phyloP scores from a whole-genome alignment of 805 yeast species.

The Candida vaughaniae region DNA sequence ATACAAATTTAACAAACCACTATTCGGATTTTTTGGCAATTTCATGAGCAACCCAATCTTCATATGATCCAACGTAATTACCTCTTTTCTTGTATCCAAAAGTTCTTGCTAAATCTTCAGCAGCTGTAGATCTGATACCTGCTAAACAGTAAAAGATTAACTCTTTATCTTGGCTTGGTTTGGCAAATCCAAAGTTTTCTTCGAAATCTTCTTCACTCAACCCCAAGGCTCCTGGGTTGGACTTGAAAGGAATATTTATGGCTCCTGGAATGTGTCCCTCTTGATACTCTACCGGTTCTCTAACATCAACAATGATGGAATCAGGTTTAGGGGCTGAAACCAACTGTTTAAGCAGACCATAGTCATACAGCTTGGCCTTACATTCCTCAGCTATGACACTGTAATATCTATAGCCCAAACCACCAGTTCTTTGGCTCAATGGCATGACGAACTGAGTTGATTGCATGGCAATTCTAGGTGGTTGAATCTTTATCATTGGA shows the following conservation, averaged over 20 bases:
- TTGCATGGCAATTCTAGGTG: no score
- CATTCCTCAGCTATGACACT: constrained; percentile 37
- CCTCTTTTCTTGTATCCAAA: constrained; percentile 85
- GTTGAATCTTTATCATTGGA: no score
- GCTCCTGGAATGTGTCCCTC: constrained; percentile 83
- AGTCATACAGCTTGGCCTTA: constrained; percentile 51
- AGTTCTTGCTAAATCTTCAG: constrained; percentile 88
- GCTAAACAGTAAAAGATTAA: constrained; percentile 89
- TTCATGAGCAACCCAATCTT: constrained; percentile 68
- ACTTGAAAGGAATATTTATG: constrained; percentile 82
- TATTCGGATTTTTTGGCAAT: constrained; percentile 15
- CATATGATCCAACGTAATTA: constrained; percentile 82
- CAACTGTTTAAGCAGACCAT: constrained; percentile 49
- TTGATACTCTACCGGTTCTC: constrained; percentile 81
- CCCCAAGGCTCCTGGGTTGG: constrained; percentile 90
- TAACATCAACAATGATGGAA: constrained; percentile 75
- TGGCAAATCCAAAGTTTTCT: constrained; percentile 75
- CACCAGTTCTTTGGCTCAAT: background rate
- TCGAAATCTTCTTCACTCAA: constrained; percentile 76
- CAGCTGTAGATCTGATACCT: constrained; percentile 87
- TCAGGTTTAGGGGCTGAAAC: constrained; percentile 40
- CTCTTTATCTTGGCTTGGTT: constrained; percentile 71
- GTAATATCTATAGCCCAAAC: constrained; percentile 24
- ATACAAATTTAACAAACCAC: no score
- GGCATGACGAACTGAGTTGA: background rate